These are phyloP conservation scores for Nitzschia putrida DNA, from an alignment of 108 stramenopile genomes.

Conservation along the genomic window DNA sequence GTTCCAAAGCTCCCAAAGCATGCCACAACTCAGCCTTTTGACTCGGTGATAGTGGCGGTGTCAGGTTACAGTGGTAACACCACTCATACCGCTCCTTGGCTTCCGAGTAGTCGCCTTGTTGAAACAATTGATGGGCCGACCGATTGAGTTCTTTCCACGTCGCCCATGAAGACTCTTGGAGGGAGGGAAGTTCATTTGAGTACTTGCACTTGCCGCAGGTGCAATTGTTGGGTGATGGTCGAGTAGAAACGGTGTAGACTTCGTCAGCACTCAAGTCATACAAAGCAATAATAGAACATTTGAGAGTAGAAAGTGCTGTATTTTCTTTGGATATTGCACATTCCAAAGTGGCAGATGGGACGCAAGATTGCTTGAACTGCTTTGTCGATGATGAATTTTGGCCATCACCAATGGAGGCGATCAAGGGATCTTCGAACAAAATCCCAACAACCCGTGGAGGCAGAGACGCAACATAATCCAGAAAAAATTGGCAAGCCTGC, in stretches of 20 bases:
- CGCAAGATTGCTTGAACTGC: neutral
- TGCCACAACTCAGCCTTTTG: slow-evolving; percentile 48
- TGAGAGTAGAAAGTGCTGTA: neutral
- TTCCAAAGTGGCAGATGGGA: slow-evolving; percentile 14
- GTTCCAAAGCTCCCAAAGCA: slow-evolving; percentile 47
- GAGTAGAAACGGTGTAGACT: slow-evolving; percentile 16
- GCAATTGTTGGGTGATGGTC: slow-evolving; percentile 25
- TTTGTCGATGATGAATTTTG: neutral
- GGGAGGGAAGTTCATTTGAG: slow-evolving; percentile 2
- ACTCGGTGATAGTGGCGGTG: neutral
- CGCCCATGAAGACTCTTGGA: neutral
- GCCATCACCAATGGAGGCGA: no score
- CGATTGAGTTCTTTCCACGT: slow-evolving; percentile 18
- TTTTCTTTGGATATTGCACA: neutral
- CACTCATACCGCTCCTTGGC: slow-evolving; percentile 56
- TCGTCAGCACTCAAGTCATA: slow-evolving; percentile 1
- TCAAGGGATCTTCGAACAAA: slow-evolving; percentile 27
- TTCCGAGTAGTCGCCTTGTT: slow-evolving; percentile 51
- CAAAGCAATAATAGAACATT: slow-evolving; percentile 7
- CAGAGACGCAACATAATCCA: slow-evolving; percentile 29
- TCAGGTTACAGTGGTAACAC: slow-evolving; percentile 24
- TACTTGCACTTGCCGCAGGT: slow-evolving; percentile 44
- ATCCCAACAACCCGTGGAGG: slow-evolving; percentile 20
- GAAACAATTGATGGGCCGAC: slow-evolving; percentile 65
- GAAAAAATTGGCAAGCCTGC: slow-evolving; percentile 25